phyloP scores from a whole-genome alignment of 2,329 filamentous ascomycete genomes.

The Chalaropsis thielavioides region DNA sequence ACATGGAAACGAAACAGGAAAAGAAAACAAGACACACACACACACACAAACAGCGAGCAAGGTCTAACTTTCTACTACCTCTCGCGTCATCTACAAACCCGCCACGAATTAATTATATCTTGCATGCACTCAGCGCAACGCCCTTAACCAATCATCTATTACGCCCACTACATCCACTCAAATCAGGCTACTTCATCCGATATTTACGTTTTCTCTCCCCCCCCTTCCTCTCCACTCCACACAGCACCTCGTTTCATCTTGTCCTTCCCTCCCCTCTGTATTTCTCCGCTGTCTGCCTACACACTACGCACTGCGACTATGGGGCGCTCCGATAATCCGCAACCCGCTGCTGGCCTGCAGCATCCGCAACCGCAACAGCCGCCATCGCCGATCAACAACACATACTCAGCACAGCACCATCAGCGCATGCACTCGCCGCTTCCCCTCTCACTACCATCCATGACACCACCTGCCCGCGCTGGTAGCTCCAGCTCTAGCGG shows the following conservation, averaged over 20 bases:
- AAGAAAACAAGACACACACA: background rate
- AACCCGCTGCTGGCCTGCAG: constrained; percentile 12
- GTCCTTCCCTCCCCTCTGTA: background rate
- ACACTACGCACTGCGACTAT: background rate
- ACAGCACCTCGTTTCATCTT: background rate
- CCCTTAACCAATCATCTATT: background rate
- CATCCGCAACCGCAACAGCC: constrained; percentile 16
- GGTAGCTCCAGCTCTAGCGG: constrained; percentile 24
- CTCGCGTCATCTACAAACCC: background rate
- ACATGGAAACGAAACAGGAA: background rate
- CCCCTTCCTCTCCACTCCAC: background rate
- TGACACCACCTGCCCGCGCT: constrained; percentile 7
- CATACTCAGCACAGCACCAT: constrained; percentile 10
- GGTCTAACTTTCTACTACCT: background rate
- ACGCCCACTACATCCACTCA: background rate
- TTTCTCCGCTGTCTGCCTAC: background rate
- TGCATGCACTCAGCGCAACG: background rate
- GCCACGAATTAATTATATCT: background rate
- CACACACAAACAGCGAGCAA: background rate
- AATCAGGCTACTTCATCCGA: background rate
- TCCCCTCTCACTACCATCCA: constrained; percentile 14
- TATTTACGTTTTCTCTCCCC: background rate
- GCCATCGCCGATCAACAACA: constrained; percentile 7
- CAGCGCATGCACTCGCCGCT: constrained; percentile 16
- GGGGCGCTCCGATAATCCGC: constrained; percentile 10